A percentile compares a stretch with the other conserved stretches of the same genome.
Conservation (phyloP, 1,284 basidiomycete species). For the Mycosarcoma mackinlayi region DNA sequence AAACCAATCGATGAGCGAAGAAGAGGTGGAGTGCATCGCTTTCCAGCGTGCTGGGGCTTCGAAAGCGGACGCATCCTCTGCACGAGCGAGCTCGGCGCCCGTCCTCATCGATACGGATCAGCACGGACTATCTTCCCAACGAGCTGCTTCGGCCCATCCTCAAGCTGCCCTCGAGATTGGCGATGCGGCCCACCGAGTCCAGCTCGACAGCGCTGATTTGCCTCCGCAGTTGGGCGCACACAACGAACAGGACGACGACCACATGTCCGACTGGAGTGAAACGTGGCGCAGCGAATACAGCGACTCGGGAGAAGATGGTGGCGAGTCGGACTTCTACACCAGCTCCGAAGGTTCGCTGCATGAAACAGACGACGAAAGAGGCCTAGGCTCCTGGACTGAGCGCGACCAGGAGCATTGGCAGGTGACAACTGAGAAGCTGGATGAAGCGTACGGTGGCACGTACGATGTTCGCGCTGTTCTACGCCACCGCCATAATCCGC, state of each 20-base stretch:
- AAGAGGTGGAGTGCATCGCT: constrained; percentile 25
- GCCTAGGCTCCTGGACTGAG: constrained; percentile 31
- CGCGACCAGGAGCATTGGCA: constrained; percentile 40
- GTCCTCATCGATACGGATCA: constrained; percentile 1
- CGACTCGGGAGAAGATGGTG: constrained; percentile 20
- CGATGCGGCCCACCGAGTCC: constrained; percentile 8
- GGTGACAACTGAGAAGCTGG: constrained; percentile 24
- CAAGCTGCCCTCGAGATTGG: neutral
- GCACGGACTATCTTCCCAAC: constrained; percentile 1
- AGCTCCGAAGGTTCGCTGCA: constrained; percentile 47
- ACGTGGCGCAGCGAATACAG: constrained; percentile 25
- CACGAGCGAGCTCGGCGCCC: constrained; percentile 20
- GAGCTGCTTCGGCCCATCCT: constrained; percentile 12
- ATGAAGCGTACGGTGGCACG: constrained; percentile 32
- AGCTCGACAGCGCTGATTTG: constrained; percentile 10
- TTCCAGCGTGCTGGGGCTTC: constrained; percentile 1
- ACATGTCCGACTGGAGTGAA: constrained; percentile 29
- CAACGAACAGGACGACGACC: neutral
- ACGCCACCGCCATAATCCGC: constrained; percentile 36
- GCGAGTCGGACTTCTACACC: constrained; percentile 26
- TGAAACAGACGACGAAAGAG: constrained; percentile 29
- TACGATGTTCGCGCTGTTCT: constrained; percentile 33
- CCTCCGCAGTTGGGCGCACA: neutral
- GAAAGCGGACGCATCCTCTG: neutral
- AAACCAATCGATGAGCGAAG: constrained; percentile 10